Evolutionary conservation across 805 yeast species (phyloP).

Genomic region (Starmerella kuoi): DNA sequence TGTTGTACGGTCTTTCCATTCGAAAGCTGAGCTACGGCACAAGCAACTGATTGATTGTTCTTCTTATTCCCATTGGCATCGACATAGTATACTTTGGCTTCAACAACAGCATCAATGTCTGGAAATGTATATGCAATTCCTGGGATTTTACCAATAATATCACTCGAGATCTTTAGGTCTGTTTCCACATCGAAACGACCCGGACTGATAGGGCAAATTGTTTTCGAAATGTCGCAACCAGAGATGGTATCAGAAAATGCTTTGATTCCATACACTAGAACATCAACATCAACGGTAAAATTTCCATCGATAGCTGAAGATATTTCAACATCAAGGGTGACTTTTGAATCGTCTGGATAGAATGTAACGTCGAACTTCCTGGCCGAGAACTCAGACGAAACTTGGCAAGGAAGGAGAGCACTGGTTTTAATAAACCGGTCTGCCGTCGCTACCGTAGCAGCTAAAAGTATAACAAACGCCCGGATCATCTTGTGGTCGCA

Average conservation of each 20-base stretch:
- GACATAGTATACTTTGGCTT: slow-evolving; percentile 49
- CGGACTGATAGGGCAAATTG: slow-evolving; percentile 73
- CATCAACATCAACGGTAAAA: slow-evolving; percentile 49
- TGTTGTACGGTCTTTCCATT: slow-evolving; percentile 94
- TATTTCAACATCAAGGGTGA: slow-evolving; percentile 59
- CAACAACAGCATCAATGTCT: slow-evolving; percentile 83
- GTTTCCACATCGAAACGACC: slow-evolving; percentile 71
- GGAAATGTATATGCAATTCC: slow-evolving; percentile 81
- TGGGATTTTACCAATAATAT: slow-evolving; percentile 46
- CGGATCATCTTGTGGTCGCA: not conserved
- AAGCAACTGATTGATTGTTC: slow-evolving; percentile 48
- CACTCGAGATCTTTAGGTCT: slow-evolving; percentile 34
- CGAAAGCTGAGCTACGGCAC: slow-evolving; percentile 75
- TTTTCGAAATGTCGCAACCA: slow-evolving; percentile 47
- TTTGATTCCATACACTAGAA: slow-evolving; percentile 72
- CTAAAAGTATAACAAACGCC: not conserved
- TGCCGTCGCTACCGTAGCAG: slow-evolving; percentile 22
- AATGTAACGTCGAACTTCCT: slow-evolving; percentile 64
- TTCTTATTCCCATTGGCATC: slow-evolving; percentile 31
- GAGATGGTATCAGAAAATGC: slow-evolving; percentile 43
- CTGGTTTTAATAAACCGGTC: slow-evolving; percentile 34
- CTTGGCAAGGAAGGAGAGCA: slow-evolving; percentile 86
- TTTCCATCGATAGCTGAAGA: slow-evolving; percentile 65
- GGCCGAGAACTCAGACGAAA: slow-evolving; percentile 74
- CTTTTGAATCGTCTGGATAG: slow-evolving; percentile 52